A percentile compares a stretch with the other conserved stretches of the same genome.
These are phyloP conservation scores for Cydonia oblonga DNA, from an alignment of 331 rosid species.

Conservation along the genomic window DNA sequence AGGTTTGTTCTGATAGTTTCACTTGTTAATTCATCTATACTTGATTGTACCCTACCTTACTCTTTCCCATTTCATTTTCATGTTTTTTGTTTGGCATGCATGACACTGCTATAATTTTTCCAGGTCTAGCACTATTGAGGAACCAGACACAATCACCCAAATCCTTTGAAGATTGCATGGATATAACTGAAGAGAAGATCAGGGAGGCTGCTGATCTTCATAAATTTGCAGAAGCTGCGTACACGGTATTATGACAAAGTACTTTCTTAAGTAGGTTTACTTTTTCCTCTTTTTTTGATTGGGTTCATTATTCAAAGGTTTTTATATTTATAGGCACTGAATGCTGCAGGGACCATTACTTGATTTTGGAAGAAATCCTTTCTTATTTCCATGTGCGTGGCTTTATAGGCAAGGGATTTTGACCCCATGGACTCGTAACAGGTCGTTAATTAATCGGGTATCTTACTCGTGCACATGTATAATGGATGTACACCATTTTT, in stretches of 20 bases:
- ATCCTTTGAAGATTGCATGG: slow-evolving; percentile 31
- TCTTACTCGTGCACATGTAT: slow-evolving; percentile 23
- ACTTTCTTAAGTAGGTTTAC: background rate
- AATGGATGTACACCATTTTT: background rate
- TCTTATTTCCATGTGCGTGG: slow-evolving; percentile 74
- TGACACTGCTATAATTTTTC: background rate
- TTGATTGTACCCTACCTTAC: background rate
- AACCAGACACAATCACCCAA: slow-evolving; percentile 33
- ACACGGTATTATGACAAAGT: slow-evolving; percentile 47
- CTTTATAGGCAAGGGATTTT: slow-evolving; percentile 79
- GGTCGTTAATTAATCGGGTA: slow-evolving; percentile 40
- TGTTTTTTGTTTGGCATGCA: background rate
- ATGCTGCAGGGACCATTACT: slow-evolving; percentile 85
- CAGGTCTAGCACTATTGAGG: slow-evolving; percentile 82
- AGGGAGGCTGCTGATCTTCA: slow-evolving; percentile 78
- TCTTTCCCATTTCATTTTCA: background rate
- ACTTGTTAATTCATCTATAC: background rate
- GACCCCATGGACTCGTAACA: slow-evolving; percentile 77
- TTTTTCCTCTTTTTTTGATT: background rate
- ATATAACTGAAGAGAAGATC: slow-evolving; percentile 43
- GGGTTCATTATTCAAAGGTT: slow-evolving; percentile 1
- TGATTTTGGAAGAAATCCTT: slow-evolving; percentile 83
- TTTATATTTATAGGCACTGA: slow-evolving; percentile 1
- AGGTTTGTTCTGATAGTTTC: slow-evolving; percentile 35
- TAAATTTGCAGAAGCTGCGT: slow-evolving; percentile 94